phyloP scores from a whole-genome alignment of 192 early-diverging fungal genomes.

The Backusella tarrabulga region DNA sequence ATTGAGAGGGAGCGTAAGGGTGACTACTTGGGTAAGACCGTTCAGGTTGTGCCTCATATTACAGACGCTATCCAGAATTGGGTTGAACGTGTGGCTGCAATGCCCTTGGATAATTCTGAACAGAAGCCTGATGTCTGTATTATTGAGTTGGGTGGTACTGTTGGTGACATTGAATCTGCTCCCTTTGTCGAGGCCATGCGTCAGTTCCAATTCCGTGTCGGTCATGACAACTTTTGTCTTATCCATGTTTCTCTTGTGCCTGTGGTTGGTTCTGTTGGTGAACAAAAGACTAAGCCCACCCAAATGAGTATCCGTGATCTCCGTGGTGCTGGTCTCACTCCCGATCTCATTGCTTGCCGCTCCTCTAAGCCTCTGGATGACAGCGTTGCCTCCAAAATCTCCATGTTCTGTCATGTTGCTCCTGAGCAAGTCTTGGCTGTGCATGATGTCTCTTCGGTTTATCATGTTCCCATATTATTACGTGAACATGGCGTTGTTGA shows the following conservation, averaged over 20 bases:
- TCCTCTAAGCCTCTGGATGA: slow-evolving; percentile 80
- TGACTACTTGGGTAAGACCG: slow-evolving; percentile 98
- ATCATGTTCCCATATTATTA: slow-evolving; percentile 94
- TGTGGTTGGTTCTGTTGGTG: slow-evolving; percentile 94
- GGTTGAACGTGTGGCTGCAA: slow-evolving; percentile 92
- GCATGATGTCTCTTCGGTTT: slow-evolving; percentile 94
- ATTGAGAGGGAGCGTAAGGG: slow-evolving; percentile 93
- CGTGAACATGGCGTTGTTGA: slow-evolving; percentile 84
- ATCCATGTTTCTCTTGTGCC: slow-evolving; percentile 98
- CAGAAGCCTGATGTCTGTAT: slow-evolving; percentile 95
- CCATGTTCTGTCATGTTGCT: slow-evolving; percentile 99
- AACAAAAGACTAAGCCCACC: slow-evolving; percentile 99
- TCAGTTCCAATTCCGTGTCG: slow-evolving; percentile 99
- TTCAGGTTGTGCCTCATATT: slow-evolving; percentile 98
- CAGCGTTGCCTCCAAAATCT: slow-evolving; percentile 87
- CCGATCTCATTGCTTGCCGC: slow-evolving; percentile 97
- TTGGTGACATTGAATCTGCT: slow-evolving; percentile 98
- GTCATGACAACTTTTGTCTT: slow-evolving; percentile 95
- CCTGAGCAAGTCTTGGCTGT: slow-evolving; percentile 91
- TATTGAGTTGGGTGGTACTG: slow-evolving; percentile 96
- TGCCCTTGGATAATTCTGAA: slow-evolving; percentile 82
- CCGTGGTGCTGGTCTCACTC: slow-evolving; percentile 90
- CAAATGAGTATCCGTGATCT: slow-evolving; percentile 95
- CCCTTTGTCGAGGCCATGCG: slow-evolving; percentile 99
- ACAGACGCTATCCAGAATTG: slow-evolving; percentile 98